phyloP scores from a whole-genome alignment of 148 eudicot genomes.

The Simmondsia chinensis region DNA sequence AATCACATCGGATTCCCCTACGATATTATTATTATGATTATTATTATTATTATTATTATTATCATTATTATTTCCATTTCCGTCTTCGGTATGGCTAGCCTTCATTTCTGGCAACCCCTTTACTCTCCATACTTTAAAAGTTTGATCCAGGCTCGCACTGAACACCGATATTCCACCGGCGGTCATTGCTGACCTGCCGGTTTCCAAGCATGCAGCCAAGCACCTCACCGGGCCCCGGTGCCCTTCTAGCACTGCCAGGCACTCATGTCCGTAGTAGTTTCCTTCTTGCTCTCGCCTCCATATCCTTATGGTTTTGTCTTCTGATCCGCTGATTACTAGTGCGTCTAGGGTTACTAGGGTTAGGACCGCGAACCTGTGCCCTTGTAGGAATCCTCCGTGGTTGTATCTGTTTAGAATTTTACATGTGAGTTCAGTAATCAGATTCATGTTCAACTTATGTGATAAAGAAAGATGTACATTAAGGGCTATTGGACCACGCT shows the following conservation, averaged over 20 bases:
- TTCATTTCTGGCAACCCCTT: conserved; percentile 32
- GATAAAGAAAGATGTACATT: too few species aligned
- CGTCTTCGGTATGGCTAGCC: background rate
- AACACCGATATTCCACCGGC: conserved; percentile 42
- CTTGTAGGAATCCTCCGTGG: conserved; percentile 58
- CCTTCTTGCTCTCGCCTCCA: conserved; percentile 62
- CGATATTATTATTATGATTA: background rate
- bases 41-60: background rate
- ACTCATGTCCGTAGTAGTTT: conserved; percentile 31
- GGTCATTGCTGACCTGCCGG: conserved; percentile 12
- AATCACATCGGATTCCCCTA: conserved; percentile 14
- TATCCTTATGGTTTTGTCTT: conserved; percentile 54
- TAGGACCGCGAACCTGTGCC: conserved; percentile 52
- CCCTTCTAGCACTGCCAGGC: conserved; percentile 51
- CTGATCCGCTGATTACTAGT: conserved; percentile 57
- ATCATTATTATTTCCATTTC: background rate
- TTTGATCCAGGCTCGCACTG: conserved; percentile 53
- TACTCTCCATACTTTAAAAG: conserved; percentile 63
- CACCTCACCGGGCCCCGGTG: conserved; percentile 63
- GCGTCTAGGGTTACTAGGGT: conserved; percentile 35
- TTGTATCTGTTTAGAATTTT: too few species aligned
- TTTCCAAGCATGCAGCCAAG: conserved; percentile 34
- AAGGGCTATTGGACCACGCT: too few species aligned
- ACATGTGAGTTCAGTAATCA: too few species aligned
- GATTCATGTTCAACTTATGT: too few species aligned